Evolutionary conservation across 2,329 filamentous ascomycete genomes (phyloP), one percentile per base, ranked within the genome.

Genomic region (Trichophyton rubrum): DNA sequence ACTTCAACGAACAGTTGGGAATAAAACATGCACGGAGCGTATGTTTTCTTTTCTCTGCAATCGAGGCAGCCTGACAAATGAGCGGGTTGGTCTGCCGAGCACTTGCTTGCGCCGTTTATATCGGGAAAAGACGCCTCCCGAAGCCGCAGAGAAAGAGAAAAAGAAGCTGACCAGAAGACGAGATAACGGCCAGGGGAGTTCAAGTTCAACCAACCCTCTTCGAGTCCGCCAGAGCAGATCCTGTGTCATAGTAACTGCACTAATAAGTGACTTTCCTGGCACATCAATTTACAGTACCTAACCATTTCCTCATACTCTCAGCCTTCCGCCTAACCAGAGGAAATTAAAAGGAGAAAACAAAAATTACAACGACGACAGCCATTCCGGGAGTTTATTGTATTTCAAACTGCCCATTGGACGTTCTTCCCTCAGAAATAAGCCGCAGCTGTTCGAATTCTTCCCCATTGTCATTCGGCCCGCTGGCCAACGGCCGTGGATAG

Each of bases 211-310:
- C 22, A 15, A 30, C 49, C 11, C 22, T n/a, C 49, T 30, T 53
- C n/a, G 49, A 33, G 27, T 24, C 22, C 22, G 24, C 22, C 49
- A 33, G 49, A 53, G 22, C 49, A 53, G 27, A 53, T 30, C 49
- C 22, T 53, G 49, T 53, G 49, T 53, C 49, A 53, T 53, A 53
- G 49, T 53, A 53, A 53, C 49, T 1, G 49, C 49, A 53, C 27
- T 53, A 53, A 53, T 53, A 53, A 53, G 49, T 13, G 49, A 53
- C 49, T 30, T 53, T 13, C 49, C 22, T 24, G 49, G 49, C 17
- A 17, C 49, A 20, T 24, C 22, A 30, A 22, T 30, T 13, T 15
- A 6, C 20, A 33, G 22, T 15, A 33, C 13, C n/a, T 9, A n/a
- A n/a, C n/a, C n/a, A 33, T 53, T 33, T 53, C 49, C 49, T 24